phyloP scores from a whole-genome alignment of 192 early-diverging fungal species.

The Haplosporangium gracile region DNA sequence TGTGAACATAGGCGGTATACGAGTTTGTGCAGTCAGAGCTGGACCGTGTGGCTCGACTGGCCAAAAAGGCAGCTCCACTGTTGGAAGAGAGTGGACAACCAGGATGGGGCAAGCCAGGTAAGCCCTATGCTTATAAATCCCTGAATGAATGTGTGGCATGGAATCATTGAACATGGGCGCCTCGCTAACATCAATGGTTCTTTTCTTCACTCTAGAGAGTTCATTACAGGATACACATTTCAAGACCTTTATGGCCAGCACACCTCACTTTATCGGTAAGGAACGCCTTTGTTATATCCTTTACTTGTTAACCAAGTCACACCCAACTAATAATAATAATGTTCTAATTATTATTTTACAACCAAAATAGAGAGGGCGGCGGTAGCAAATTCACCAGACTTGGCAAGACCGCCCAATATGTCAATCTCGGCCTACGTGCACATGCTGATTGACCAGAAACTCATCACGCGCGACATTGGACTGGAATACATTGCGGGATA shows the following conservation, averaged over 20 bases:
- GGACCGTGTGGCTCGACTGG: slow-evolving; percentile 49
- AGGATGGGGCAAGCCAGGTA: slow-evolving; percentile 69
- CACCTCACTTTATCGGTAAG: slow-evolving; percentile 66
- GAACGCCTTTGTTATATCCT: background rate
- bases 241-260: slow-evolving; percentile 66
- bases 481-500: slow-evolving; percentile 68
- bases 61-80: slow-evolving; percentile 57
- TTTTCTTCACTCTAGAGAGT: slow-evolving; percentile 13
- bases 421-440: slow-evolving; percentile 67
- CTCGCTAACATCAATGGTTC: background rate
- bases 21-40: slow-evolving; percentile 60
- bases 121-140: background rate
- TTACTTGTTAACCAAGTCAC: background rate
- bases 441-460: slow-evolving; percentile 60
- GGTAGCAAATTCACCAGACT: slow-evolving; percentile 43
- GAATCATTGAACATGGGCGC: no score
- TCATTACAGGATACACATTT: slow-evolving; percentile 65
- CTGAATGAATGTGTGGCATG: no score
- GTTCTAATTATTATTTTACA: background rate
- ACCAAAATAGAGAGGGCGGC: slow-evolving; percentile 61
- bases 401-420: slow-evolving; percentile 62
- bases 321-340: background rate
- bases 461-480: slow-evolving; percentile 60
- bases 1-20: slow-evolving; percentile 56
- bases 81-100: slow-evolving; percentile 60